Percentiles rank a stretch among this genome's conserved stretches.
These are phyloP conservation scores for Colletotrichum sp. DNA, from an alignment of 2,329 filamentous ascomycete genomes.

Conservation along the genomic window DNA sequence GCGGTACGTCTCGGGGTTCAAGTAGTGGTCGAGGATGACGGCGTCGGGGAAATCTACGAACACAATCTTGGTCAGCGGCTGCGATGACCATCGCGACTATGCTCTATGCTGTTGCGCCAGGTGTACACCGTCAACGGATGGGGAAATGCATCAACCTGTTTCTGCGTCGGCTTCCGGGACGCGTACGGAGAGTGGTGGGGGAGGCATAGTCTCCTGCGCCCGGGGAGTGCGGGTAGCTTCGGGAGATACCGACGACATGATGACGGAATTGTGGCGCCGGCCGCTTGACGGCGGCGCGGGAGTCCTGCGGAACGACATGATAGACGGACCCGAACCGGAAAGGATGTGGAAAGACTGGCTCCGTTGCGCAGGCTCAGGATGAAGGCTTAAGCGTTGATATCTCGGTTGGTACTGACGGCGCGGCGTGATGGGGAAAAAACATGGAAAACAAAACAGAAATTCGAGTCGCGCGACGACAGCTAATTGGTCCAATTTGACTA, in stretches of 20 bases:
- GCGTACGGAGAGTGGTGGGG: background rate
- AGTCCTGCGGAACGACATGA: background rate
- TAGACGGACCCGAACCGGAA: background rate
- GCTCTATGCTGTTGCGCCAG: background rate
- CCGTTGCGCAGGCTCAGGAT: background rate
- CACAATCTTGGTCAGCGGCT: background rate
- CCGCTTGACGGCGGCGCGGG: background rate
- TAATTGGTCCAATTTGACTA: background rate
- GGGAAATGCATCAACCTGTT: background rate
- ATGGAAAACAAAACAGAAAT: background rate
- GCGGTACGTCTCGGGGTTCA: background rate
- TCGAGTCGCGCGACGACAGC: background rate
- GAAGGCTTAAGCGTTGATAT: background rate
- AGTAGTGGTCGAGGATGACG: background rate
- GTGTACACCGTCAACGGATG: background rate
- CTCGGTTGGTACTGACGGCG: background rate
- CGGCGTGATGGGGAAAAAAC: background rate
- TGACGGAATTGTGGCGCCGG: background rate
- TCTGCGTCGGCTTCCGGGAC: background rate
- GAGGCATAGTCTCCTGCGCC: background rate
- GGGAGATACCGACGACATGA: background rate
- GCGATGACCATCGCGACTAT: background rate
- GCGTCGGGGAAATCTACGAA: background rate
- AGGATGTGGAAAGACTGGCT: background rate
- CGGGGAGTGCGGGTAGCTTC: background rate